Conservation (phyloP, 495 filamentous ascomycete species). For the Cryomyces minteri region DNA sequence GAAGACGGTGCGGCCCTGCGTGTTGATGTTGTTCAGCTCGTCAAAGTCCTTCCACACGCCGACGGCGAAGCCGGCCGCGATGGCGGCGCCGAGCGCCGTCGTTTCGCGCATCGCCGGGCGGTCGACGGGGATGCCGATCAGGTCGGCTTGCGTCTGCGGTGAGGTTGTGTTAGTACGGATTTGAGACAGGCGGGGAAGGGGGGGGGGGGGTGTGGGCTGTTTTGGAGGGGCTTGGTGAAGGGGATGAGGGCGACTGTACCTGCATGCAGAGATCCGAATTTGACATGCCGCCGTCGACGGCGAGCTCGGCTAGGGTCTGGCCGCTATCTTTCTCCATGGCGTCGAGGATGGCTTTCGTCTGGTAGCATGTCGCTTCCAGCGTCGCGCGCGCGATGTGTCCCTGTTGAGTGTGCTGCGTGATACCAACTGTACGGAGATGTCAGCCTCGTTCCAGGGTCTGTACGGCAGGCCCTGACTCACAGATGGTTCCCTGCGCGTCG, state of each 20-base stretch:
- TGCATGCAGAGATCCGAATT: constrained; percentile 94
- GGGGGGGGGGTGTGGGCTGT: constrained; percentile 1
- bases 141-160: constrained; percentile 62
- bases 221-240: background rate
- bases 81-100: constrained; percentile 82
- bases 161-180: background rate
- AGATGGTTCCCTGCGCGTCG: constrained; percentile 80
- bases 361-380: constrained; percentile 86
- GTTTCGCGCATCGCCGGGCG: constrained; percentile 87
- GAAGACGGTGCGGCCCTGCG: constrained; percentile 55
- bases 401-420: constrained; percentile 77
- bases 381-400: constrained; percentile 90
- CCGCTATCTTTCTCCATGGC: constrained; percentile 88
- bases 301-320: constrained; percentile 55
- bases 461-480: constrained; percentile 2
- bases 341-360: constrained; percentile 85
- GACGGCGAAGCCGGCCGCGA: constrained; percentile 78
- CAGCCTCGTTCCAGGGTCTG: background rate
- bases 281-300: constrained; percentile 89
- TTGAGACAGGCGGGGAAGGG: background rate
- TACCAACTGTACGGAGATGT: constrained; percentile 32
- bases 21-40: constrained; percentile 65
- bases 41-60: constrained; percentile 64
- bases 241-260: constrained; percentile 19
- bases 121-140: constrained; percentile 75